phyloP scores from a whole-genome alignment of 23 red algal genomes.

The Gracilaria domingensis region DNA sequence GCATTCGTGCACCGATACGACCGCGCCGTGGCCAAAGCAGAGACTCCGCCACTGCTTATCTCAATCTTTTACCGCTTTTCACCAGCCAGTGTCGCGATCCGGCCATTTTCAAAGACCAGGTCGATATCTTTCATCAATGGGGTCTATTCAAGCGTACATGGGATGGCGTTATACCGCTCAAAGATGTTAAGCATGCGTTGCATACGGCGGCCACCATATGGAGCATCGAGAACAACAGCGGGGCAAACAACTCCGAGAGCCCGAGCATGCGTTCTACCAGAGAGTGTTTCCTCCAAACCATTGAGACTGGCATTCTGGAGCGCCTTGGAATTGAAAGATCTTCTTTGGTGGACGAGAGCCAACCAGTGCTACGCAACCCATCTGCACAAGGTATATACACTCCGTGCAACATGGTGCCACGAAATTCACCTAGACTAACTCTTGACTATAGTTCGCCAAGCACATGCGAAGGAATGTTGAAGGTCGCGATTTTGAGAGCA shows the following conservation, averaged over 20 bases:
- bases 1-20: background rate
- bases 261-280: background rate
- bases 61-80: conserved; percentile 23
- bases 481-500: background rate
- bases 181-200: too few relatives aligned
- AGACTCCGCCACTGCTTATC: background rate
- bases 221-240: background rate
- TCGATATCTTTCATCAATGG: background rate
- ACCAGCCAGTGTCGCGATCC: background rate
- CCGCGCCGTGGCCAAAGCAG: background rate
- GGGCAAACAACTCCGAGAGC: background rate
- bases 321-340: background rate
- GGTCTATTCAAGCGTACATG: background rate
- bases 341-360: background rate
- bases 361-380: too few relatives aligned
- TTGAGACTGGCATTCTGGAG: background rate
- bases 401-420: conserved; percentile 11
- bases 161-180: background rate
- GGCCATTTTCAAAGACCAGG: background rate
- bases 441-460: background rate
- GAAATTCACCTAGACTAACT: conserved; percentile 1
- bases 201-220: background rate
- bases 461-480: conserved; percentile 9
- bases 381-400: background rate
- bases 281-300: background rate